Evolutionary conservation across 1,139 yeast genomes (phyloP), one percentile per base, ranked within the genome.

Genomic region (Ogataea hybrid): DNA sequence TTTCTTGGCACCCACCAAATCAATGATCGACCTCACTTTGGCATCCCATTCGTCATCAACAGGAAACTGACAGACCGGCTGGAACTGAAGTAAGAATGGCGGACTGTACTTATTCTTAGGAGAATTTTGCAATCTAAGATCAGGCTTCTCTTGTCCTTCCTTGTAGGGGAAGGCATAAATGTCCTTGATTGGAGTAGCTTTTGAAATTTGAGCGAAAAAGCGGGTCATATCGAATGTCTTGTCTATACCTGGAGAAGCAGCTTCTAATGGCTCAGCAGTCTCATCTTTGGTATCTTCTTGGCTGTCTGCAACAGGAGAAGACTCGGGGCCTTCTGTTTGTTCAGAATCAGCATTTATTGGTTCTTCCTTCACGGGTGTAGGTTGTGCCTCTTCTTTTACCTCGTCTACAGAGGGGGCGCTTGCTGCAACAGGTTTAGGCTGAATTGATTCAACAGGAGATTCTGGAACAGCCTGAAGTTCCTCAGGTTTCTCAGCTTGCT

Each of bases 31-130:
- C 47, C 73, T 79, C 51, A 76, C 74, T 58, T 71, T 69, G 38
- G 65, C 69, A 51, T 76, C 81, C 83, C 90, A 87, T 54, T 75
- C 81, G 27, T 76, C 76, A 56, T 85, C 92, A 28, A 80, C 73
- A 30, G 75, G 73, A 56, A 73, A 80, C 41, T 70, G 70, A 41
- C 85, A 74, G 32, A 75, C 71, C 28, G 73, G 71, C 49, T 77
- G 79, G 70, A 92, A 90, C 66, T 88, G 96, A 37, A 81, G 63
- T 63, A 92, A 73, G 68, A 92, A 92, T 35, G 72, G 79, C 23
- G 90, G 87, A 58, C 89, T 95, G 63, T 92, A 92, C 61, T 79
- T 74, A 58, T 73, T 77, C 54, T 73, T 75, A 56, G 71, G 74
- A 32, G 70, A 57, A 28, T 66, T 68, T 52, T 71, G 67, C 44